Evolutionary conservation across 1,284 basidiomycete species (phyloP), one percentile per base, ranked within the genome.

Genomic region (Austroboletus niveus): DNA sequence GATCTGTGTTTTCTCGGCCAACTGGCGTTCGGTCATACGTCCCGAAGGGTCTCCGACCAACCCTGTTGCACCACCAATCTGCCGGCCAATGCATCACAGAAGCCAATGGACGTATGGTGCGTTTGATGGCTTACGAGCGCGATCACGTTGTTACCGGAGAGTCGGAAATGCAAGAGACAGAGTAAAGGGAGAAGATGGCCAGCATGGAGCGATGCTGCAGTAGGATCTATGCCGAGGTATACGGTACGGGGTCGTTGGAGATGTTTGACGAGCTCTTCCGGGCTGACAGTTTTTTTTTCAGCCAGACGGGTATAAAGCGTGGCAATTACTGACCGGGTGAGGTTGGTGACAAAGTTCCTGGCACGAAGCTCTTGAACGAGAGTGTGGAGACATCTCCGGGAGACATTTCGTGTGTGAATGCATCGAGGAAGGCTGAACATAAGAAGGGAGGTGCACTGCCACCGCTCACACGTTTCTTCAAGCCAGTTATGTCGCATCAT

Each of bases 11-110:
- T 70, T 66, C 39, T 83, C 77, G 6, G 93, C 81, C 1, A 85
- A 77, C 49, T 85, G 82, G 15, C 97, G 84, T 68, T 98, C 97
- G 0, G 85, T 85, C 2, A 81, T 80, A 30, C 95, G 80, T 1
- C 97, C 97, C 1, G 93, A 94, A 3, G 97, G 97, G 66, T 99
- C 97, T 8, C 97, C 97, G 32, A 99, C 89, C n/a, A 89, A 82
- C 3, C 94, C 97, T 0, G 97, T 98, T 2, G 94, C 96, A 0
- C 95, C 95, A 34, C 96, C 96, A 66, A 98, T 89, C 94, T 98
- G 62, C 55, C 22, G 30, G 27, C n/a, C 42, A 47, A 31, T 55
- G 17, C 45, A 52, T 45, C 42, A 41, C 12, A 27, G 10, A 27
- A 55, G 24, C 41, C 15, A 38, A 10, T 1, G 8, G 1, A 52